phyloP scores from a whole-genome alignment of 805 yeast species.

The Saturnispora gosingensis region DNA sequence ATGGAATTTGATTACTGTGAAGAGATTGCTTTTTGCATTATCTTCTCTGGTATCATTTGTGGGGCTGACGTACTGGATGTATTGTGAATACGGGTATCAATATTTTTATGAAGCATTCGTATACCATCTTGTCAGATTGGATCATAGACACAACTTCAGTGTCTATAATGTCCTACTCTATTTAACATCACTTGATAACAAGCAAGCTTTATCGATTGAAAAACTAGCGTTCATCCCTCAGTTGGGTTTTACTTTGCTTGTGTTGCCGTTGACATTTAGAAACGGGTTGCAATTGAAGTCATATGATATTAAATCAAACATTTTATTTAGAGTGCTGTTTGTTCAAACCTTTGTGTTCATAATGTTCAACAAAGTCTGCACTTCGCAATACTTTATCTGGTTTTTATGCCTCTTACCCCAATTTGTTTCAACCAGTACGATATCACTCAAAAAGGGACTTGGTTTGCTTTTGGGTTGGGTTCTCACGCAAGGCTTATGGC shows the following conservation, averaged over 20 bases:
- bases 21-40: slow-evolving; percentile 34
- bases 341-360: slow-evolving; percentile 75
- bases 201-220: slow-evolving; percentile 8
- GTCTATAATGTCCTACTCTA: slow-evolving; percentile 71
- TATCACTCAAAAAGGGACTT: slow-evolving; percentile 32
- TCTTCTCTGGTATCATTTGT: slow-evolving; percentile 36
- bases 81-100: slow-evolving; percentile 58
- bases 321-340: slow-evolving; percentile 46
- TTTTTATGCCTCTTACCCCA: slow-evolving; percentile 79
- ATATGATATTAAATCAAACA: slow-evolving; percentile 20
- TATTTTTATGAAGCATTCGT: slow-evolving; percentile 70
- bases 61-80: slow-evolving; percentile 51
- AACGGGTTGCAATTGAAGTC: slow-evolving; percentile 3
- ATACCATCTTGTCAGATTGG: slow-evolving; percentile 75
- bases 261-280: slow-evolving; percentile 46
- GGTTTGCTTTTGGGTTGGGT: slow-evolving; percentile 52
- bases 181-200: slow-evolving; percentile 38
- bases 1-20: slow-evolving; percentile 32
- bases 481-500: slow-evolving; percentile 66
- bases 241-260: slow-evolving; percentile 44
- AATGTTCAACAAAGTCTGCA: slow-evolving; percentile 71
- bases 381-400: slow-evolving; percentile 97
- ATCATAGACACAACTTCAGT: slow-evolving; percentile 93
- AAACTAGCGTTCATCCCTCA: slow-evolving; percentile 80
- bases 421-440: slow-evolving; percentile 40